Evolutionary conservation across 148 eudicot species (phyloP), one percentile per base, ranked within the genome.

Genomic region (Diospyros lotus): DNA sequence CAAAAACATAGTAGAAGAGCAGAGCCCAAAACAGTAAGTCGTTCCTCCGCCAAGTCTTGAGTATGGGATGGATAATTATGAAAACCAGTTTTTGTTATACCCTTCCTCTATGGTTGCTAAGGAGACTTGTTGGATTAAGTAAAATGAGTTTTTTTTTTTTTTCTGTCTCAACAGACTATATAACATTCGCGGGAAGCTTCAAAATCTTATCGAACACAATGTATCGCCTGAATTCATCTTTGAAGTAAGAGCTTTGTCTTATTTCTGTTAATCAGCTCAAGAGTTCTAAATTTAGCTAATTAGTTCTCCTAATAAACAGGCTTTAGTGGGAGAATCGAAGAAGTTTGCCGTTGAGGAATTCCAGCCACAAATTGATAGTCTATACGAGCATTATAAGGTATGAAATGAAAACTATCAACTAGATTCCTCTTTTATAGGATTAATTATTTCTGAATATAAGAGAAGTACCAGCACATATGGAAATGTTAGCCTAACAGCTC

Each of bases 1-100:
- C 18, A 82, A 43, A 70, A 82, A 71, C 58, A 76, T 85, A 64
- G 67, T 80, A 50, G 75, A 80, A 71, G 85, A 85, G 73, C 88
- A 85, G 71, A 82, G 83, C 82, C 88, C 85, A 42, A 85, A 69
- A 75, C 88, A 85, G 88, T 85, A 73, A 71, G 87, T 75, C 6
- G 46, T 11, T 72, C 14, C 50, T 38, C 9, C 46, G 53, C 39
- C 40, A 72, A n/a, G 3, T 73, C 38, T 58, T 15, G 28, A 28
- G 28, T 28, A 28, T 28, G 28, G 28, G 28, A 28, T 28, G 28
- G 28, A 28, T 28, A 28, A 28, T 28, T 28, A 28, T 28, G 28
- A 28, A 28, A 28, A 28, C 28, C 56, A 11, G 12, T 5, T 14
- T 0, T 2, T 9, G 12, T 10, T 2, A 14, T 58, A 18, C n/a